Base-by-base conservation (phyloP, 2,329 filamentous ascomycete species). In the Aspergillus arachidicola region DNA sequence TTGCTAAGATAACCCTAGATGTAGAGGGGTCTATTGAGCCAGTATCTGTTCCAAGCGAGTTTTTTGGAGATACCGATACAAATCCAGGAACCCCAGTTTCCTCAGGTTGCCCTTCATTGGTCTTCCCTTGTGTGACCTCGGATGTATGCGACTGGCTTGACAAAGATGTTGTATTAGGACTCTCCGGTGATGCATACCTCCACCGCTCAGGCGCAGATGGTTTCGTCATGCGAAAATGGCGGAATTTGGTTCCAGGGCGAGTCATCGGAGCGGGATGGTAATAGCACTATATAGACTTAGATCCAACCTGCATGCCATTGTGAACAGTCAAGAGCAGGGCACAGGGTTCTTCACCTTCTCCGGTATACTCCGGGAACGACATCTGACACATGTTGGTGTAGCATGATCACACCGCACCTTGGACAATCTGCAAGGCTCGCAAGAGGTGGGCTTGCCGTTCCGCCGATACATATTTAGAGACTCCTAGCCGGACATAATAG, bases 391-490 rank as follows among this genome's bases (percentile, higher is more conserved):
- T n/a, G 34, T 59, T 16, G 57, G 57, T n/a, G 32, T 46, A 43
- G 57, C 57, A 59, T 59, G 57, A 41, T 59, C 57, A 28, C 57
- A 59, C 21, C 57, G 57, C 21, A 59, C 48, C 45, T 59, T 59
- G 10, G 57, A 50, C n/a, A 59, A 2, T 19, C 57, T 46, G 34
- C 57, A 59, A 23, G 57, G 57, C 45, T 59, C 57, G 14, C 57
- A 59, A 11, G 57, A 59, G 10, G 34, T 51, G 12, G 57, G 57
- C 21, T 59, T 59, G 21, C 57, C 57, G 46, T 59, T 59, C 23
- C 45, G 50, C 30, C 50, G 50, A 53, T 53, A 53, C 50, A 53
- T 53, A 11, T 53, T 21, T 21, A 19, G 14, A 48, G 23, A 7
- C 28, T 28, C 23, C 23, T 9, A 28, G 23, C 45, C 14, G 23